Evolutionary conservation across 2,329 filamentous ascomycete species (phyloP).

Genomic region (Rosellinia necatrix): DNA sequence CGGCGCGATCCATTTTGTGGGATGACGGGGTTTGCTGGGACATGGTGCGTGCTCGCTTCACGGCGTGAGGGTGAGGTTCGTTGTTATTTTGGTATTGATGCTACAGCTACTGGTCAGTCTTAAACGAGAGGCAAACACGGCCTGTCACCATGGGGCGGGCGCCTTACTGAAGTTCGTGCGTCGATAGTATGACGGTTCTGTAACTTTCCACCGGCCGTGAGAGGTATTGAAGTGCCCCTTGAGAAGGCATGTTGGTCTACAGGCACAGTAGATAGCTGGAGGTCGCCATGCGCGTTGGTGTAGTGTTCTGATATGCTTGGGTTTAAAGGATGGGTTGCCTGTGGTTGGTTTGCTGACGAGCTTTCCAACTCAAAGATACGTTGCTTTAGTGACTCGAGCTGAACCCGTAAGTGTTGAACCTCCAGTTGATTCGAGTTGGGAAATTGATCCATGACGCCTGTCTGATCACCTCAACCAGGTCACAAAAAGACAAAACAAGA

Average conservation of each 20-base stretch:
- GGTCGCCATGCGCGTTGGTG: conserved; percentile 35
- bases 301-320: conserved; percentile 31
- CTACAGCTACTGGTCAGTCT: conserved; percentile 22
- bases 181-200: conserved; percentile 32
- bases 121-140: neutral
- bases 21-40: conserved; percentile 41
- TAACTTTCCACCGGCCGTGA: conserved; percentile 33
- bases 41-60: conserved; percentile 44
- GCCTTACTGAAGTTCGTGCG: conserved; percentile 38
- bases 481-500: neutral
- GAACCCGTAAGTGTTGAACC: conserved; percentile 36
- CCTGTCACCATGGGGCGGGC: conserved; percentile 17
- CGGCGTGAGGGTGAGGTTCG: conserved; percentile 35
- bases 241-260: conserved; percentile 36
- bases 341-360: conserved; percentile 34
- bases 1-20: conserved; percentile 51
- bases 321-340: conserved; percentile 31
- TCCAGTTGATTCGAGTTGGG: conserved; percentile 34
- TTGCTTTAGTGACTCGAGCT: conserved; percentile 34
- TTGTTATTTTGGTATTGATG: conserved; percentile 35
- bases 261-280: conserved; percentile 35
- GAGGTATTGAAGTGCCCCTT: conserved; percentile 40
- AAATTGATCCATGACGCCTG: conserved; percentile 35
- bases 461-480: conserved; percentile 20
- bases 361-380: conserved; percentile 35